These are phyloP conservation scores for Pythium oligandrum DNA, from an alignment of 352 stramenopile genomes.

Conservation along the genomic window DNA sequence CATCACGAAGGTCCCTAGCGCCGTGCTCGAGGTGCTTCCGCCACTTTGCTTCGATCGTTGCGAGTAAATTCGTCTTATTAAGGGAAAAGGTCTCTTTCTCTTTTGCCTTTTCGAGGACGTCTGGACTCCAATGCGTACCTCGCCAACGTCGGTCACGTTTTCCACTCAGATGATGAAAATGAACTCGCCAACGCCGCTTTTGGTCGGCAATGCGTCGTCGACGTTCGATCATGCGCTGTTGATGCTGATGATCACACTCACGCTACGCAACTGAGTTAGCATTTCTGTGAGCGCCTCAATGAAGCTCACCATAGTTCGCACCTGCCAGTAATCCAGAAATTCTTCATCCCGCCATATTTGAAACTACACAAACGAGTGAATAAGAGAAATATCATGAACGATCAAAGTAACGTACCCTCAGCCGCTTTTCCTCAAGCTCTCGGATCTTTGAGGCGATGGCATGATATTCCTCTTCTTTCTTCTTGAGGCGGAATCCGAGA, in stretches of 20 bases:
- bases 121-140: constrained; percentile 34
- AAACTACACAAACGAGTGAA: constrained; percentile 32
- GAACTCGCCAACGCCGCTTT: constrained; percentile 43
- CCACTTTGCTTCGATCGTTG: constrained; percentile 54
- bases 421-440: constrained; percentile 38
- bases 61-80: constrained; percentile 42
- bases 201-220: constrained; percentile 40
- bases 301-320: constrained; percentile 13
- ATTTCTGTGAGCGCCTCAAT: constrained; percentile 1
- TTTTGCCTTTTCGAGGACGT: constrained; percentile 48
- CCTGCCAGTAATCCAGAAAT: constrained; percentile 78
- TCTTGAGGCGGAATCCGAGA: constrained; percentile 48
- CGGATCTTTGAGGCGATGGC: constrained; percentile 30
- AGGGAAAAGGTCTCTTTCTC: constrained; percentile 43
- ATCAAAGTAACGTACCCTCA: constrained; percentile 25
- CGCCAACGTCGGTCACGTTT: constrained; percentile 59
- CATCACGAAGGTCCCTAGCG: constrained; percentile 1
- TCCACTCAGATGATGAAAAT: constrained; percentile 43
- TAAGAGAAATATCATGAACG: constrained; percentile 1
- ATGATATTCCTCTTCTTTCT: constrained; percentile 38
- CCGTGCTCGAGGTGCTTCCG: constrained; percentile 17
- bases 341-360: constrained; percentile 73
- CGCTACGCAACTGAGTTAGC: constrained; percentile 25
- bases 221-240: constrained; percentile 28
- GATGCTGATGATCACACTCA: constrained; percentile 48